Percentiles rank a stretch among this genome's conserved stretches.
These are phyloP conservation scores for Leersia perrieri DNA, from an alignment of 176 grass and related monocot genomes.

Conservation along the genomic window DNA sequence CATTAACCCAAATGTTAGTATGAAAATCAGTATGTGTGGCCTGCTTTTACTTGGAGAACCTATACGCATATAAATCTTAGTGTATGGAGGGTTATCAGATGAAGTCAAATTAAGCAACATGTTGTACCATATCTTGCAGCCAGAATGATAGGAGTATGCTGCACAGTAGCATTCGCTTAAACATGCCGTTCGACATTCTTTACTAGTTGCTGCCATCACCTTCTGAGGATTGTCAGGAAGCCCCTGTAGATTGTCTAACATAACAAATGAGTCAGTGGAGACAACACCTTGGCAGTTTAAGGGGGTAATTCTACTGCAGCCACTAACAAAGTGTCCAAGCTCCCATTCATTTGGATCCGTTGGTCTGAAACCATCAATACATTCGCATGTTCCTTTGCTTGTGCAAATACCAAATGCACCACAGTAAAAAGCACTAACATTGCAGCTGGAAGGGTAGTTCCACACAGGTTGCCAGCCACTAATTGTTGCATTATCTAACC, in stretches of 20 bases:
- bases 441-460: constrained; percentile 1
- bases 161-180: constrained; percentile 38
- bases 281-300: not conserved
- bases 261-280: constrained; percentile 12
- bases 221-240: constrained; percentile 30
- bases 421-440: constrained; percentile 12
- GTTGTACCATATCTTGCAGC: constrained; percentile 37
- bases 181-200: constrained; percentile 33
- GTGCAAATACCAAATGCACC: constrained; percentile 9
- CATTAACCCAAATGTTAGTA: not conserved
- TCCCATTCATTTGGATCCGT: not conserved
- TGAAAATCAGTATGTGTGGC: not conserved
- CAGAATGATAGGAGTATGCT: constrained; percentile 33
- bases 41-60: not conserved
- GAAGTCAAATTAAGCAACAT: constrained; percentile 18
- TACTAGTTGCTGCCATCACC: constrained; percentile 5
- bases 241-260: constrained; percentile 20
- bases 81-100: not conserved
- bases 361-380: constrained; percentile 11
- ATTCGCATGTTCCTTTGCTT: not conserved
- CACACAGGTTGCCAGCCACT: not conserved
- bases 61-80: constrained; percentile 21
- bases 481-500: not conserved
- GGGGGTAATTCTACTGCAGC: constrained; percentile 26
- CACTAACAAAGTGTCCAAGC: constrained; percentile 10